Base-by-base conservation (phyloP, 139 green algal species). In the Chlamydomonas sp. region DNA sequence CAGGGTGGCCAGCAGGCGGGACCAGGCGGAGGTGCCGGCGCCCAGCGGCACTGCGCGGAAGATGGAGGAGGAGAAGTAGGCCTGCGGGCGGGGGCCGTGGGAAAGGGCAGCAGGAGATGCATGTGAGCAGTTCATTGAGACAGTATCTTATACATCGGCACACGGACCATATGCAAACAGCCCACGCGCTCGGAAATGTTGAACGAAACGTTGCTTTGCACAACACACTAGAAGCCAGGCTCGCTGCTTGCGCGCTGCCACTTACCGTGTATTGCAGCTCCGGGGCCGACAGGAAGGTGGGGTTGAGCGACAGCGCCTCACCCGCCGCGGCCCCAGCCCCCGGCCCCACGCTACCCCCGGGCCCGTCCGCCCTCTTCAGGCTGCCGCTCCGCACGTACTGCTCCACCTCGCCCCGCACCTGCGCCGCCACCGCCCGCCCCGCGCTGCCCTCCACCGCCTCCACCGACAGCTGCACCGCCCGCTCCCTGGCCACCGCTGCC, bases 41-140 rank as follows among this genome's bases (percentile, higher is more conserved):
- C 3, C 58, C 75, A 90, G 80, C n/a, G 83, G 63, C 59, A 90
- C 71, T 4, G 87, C 87, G 59, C 87, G 84, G 66, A 88, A 87
- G 59, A 90, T 90, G 57, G 80, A 88, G 60, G 80, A 85, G 1
- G 80, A 84, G 64, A 90, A 90, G 80, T 90, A 90, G 20, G 79
- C 63, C 82, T 86, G 82, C 61, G 3, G 14, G 69, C 69, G 73
- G 20, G 17, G n/a, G 17, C 14, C 14, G 20, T 8, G 14, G 69
- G 69, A 17, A 20, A 16, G 10, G 14, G 69, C 69, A 5, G 15
- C 5, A 31, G 14, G 69, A 16, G 15, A 75, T 49, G 31, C 31
- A 49, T 49, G 31, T 49, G 31, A 49, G 31, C 31, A 49, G 31
- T 49, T 49, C 31, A 49, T 49, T 49, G 31, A 49, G 31, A 49